Evolutionary conservation across 805 yeast species (phyloP).

Genomic region (Candida ortonii): DNA sequence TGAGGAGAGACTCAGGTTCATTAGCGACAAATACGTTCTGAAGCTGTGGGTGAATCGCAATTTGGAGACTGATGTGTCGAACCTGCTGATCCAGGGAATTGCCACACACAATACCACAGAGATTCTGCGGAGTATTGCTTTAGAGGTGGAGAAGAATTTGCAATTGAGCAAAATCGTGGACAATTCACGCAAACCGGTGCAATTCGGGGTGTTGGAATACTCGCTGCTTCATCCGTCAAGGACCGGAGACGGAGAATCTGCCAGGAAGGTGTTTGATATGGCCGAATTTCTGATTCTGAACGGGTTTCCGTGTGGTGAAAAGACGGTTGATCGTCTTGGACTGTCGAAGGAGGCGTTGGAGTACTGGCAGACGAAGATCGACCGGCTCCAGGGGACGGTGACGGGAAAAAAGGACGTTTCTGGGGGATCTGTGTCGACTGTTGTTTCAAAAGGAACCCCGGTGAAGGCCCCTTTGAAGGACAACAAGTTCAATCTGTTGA

Average conservation of each 20-base stretch:
- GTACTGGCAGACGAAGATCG: slow-evolving; percentile 52
- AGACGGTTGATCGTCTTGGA: slow-evolving; percentile 33
- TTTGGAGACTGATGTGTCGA: slow-evolving; percentile 21
- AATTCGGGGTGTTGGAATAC: slow-evolving; percentile 43
- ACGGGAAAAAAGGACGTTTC: slow-evolving; percentile 2
- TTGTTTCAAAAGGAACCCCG: neutral
- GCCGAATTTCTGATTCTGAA: slow-evolving; percentile 58
- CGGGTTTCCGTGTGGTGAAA: slow-evolving; percentile 47
- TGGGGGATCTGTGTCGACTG: neutral
- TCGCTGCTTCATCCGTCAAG: slow-evolving; percentile 42
- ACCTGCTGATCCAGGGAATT: slow-evolving; percentile 47
- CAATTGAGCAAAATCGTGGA: slow-evolving; percentile 30
- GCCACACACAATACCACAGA: slow-evolving; percentile 46
- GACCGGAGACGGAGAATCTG: slow-evolving; percentile 8
- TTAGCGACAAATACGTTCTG: slow-evolving; percentile 60
- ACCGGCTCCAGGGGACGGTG: slow-evolving; percentile 27
- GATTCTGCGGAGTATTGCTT: slow-evolving; percentile 41
- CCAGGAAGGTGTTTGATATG: slow-evolving; percentile 38
- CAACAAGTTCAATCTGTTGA: slow-evolving; percentile 26
- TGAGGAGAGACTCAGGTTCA: slow-evolving; percentile 53
- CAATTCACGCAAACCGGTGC: slow-evolving; percentile 12
- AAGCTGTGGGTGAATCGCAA: slow-evolving; percentile 41
- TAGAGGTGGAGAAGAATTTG: slow-evolving; percentile 48
- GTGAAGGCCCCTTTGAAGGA: slow-evolving; percentile 8
- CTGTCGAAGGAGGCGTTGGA: slow-evolving; percentile 44